Evolutionary conservation across 2,329 filamentous ascomycete genomes (phyloP), one percentile per base, ranked within the genome.

Genomic region (Nemania serpens): DNA sequence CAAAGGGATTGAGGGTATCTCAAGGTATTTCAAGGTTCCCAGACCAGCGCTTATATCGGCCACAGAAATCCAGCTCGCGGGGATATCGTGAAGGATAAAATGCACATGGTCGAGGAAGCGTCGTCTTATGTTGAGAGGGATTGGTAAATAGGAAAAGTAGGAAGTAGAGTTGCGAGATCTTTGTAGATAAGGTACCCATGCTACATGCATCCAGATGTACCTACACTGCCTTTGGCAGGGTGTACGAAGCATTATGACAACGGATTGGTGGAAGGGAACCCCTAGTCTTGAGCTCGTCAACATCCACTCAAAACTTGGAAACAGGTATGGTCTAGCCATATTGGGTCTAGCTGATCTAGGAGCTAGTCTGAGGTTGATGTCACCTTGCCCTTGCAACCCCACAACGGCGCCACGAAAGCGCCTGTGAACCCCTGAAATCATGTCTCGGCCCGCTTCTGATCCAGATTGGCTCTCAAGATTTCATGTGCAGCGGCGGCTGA

Each of bases 291-390:
- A 37, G 22, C 52, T 55, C 48, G 41, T 50, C 62, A 41, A 22
- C 61, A 25, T 46, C 61, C 58, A 64, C 34, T 54, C 46, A 52
- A 56, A 58, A 49, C 55, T 51, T 55, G 48, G 58, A 55, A 55
- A 37, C 50, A 17, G 4, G 29, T 34, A 0, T 9, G 12, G 15
- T 37, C 55, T 64, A 59, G 29, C 63, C 41, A 2, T 7, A 46
- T 59, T 34, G 2, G 34, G 2, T 34, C 39, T 65, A 63, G 61
- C 47, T 50, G 13, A 15, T n/a, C 29, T 3, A 39, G 36, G 50
- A 34, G 47, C 3, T 51, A 6, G 18, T 5, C 63, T 61, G 63
- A 58, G 17, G 22, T 55, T 65, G 63, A 65, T 61, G 63, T 65
- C 63, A 65, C 49, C n/a, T n/a, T 42, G 60, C 39, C 25, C 25